phyloP scores from a whole-genome alignment of 176 grass and related monocot genomes.

The Poa pratensis region DNA sequence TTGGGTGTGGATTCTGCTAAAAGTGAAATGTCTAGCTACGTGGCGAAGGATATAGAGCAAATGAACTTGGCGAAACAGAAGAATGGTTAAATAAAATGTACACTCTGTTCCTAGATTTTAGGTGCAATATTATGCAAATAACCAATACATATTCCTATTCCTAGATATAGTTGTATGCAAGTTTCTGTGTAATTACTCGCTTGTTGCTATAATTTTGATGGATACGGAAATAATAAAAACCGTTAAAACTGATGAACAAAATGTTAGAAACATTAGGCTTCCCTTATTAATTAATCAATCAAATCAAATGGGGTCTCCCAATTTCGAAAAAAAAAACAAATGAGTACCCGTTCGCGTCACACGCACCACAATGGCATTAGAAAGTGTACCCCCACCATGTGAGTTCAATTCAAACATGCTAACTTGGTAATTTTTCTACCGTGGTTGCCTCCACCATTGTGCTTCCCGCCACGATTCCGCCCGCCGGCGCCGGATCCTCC shows the following conservation, averaged over 20 bases:
- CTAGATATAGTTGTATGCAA: neutral
- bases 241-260: neutral
- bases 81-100: neutral
- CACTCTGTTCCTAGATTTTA: neutral
- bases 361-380: neutral
- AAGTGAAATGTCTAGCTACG: neutral
- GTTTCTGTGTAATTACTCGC: neutral
- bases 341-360: neutral
- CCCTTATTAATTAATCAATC: neutral
- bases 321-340: too few relatives aligned
- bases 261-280: neutral
- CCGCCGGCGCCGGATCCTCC: neutral
- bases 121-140: neutral
- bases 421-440: neutral
- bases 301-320: too few relatives aligned
- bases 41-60: neutral
- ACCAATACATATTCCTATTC: neutral
- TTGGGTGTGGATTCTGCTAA: neutral
- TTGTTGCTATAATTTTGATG: neutral
- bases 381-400: neutral
- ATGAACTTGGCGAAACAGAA: neutral
- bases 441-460: neutral
- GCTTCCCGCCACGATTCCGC: constrained; percentile 17
- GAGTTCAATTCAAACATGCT: neutral
- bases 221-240: neutral